Evolutionary conservation across 2,329 filamentous ascomycete genomes (phyloP), one percentile per base, ranked within the genome.

Genomic region (Aotearoamyces nothofagi): DNA sequence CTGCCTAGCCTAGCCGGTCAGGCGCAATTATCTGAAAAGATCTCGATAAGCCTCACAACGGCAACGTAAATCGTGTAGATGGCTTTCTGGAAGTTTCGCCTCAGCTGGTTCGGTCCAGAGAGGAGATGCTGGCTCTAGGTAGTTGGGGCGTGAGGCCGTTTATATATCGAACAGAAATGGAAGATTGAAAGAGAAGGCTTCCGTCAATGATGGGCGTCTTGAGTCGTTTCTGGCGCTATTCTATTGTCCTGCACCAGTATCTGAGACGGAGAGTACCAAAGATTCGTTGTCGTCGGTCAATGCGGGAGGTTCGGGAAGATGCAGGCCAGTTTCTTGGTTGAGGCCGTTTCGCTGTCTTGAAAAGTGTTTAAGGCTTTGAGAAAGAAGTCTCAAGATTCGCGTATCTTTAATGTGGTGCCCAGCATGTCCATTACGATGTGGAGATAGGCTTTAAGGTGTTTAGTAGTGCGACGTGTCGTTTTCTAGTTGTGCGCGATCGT

Each of bases 221-320:
- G 17, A 24, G 31, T 15, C n/a, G 26, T 15, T 33, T 19, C 26
- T 16, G 26, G 19, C 12, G 15, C 4, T 13, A 20, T 8, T 23
- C 31, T 17, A 24, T 25, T 30, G 22, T 29, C 20, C 24, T 12
- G 20, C n/a, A 33, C 13, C 15, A 24, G 15, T 17, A 23, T 29
- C 14, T 20, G 17, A 29, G 22, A 24, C 15, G 22, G 15, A 25
- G 14, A 15, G 14, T 4, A n/a, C 14, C 9, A 17, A 24, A 24
- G 28, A 25, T 25, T 17, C 15, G 27, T 31, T 33, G 29, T 30
- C 26, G 20, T 17, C 20, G 30, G 33, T 37, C 38, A 41, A 43
- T 42, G 41, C 39, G 39, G 39, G 34, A 26, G 30, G 39, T 44
- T 40, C 44, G 42, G 44, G 27, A 45, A 38, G 35, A 34, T 44